phyloP scores from a whole-genome alignment of 2,329 filamentous ascomycete genomes.

The Aspergillus caelatus region DNA sequence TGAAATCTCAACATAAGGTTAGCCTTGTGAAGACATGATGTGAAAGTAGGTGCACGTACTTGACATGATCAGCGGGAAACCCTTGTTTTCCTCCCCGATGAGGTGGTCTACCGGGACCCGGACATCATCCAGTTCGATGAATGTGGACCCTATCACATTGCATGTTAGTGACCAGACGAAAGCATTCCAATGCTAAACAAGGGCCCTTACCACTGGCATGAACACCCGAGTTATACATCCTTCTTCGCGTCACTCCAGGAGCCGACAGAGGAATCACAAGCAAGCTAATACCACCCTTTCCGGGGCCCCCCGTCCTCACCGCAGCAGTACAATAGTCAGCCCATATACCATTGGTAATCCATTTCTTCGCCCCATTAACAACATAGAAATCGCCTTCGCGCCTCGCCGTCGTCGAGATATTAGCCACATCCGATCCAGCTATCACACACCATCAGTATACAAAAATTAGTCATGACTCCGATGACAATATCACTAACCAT shows the following conservation, averaged over 20 bases:
- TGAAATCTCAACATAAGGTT: conserved; percentile 58
- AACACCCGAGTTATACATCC: conserved; percentile 67
- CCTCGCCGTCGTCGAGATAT: conserved; percentile 62
- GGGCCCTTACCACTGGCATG: conserved; percentile 58
- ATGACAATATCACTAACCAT: conserved; percentile 43
- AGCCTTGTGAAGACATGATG: background rate
- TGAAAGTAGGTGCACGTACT: conserved; percentile 39
- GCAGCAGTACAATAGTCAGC: conserved; percentile 66
- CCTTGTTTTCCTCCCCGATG: conserved; percentile 68
- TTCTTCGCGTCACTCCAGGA: conserved; percentile 56
- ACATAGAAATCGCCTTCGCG: conserved; percentile 57
- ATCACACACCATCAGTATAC: conserved; percentile 17
- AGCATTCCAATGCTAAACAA: no score
- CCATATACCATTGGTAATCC: conserved; percentile 66
- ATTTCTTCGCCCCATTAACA: conserved; percentile 70
- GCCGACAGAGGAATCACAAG: conserved; percentile 68
- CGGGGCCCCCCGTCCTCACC: conserved; percentile 61
- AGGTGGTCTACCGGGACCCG: conserved; percentile 70
- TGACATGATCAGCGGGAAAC: conserved; percentile 74
- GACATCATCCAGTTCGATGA: conserved; percentile 74
- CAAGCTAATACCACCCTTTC: conserved; percentile 62
- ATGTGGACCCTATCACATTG: conserved; percentile 48
- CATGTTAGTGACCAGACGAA: background rate
- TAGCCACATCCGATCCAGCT: conserved; percentile 67
- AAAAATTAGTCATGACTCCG: background rate